Conservation (phyloP, 768 basidiomycete genomes). For the Clavulina sp. region DNA sequence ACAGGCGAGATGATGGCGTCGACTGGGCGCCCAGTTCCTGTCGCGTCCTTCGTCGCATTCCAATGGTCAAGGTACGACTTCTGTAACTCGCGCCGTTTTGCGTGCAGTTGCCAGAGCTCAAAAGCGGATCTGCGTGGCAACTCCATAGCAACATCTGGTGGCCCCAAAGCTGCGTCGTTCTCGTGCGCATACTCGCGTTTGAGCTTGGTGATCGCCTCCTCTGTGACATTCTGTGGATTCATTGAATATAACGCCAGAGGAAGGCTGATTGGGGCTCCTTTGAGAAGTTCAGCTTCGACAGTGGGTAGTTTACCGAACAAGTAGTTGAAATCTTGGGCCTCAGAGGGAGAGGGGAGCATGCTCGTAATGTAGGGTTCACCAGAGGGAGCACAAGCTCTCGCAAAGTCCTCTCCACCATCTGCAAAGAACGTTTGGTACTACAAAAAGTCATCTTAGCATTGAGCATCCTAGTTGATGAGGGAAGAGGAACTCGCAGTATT, state of each 20-base stretch:
- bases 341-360: slow-evolving; percentile 23
- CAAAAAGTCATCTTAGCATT: background rate
- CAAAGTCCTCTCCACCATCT: slow-evolving; percentile 32
- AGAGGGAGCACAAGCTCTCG: slow-evolving; percentile 7
- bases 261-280: no score
- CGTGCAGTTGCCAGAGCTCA: slow-evolving; percentile 52
- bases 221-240: no score
- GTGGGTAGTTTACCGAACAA: slow-evolving; percentile 5
- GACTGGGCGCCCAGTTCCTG: slow-evolving; percentile 53
- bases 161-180: no score
- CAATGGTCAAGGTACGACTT: slow-evolving; percentile 44
- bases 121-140: slow-evolving; percentile 28
- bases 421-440: slow-evolving; percentile 26
- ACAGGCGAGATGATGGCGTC: slow-evolving; percentile 57
- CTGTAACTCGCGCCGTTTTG: slow-evolving; percentile 30
- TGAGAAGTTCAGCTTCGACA: no score
- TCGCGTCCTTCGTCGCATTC: slow-evolving; percentile 32
- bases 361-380: slow-evolving; percentile 40
- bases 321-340: background rate
- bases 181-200: no score
- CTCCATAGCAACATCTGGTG: no score
- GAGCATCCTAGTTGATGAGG: background rate
- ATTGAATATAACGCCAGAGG: no score
- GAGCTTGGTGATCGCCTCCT: no score
- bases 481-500: slow-evolving; percentile 25